Percentiles rank a stretch among this genome's conserved stretches.
Evolutionary conservation across 2,329 filamentous ascomycete species (phyloP).

Genomic region (Didymosphaeria variabile): DNA sequence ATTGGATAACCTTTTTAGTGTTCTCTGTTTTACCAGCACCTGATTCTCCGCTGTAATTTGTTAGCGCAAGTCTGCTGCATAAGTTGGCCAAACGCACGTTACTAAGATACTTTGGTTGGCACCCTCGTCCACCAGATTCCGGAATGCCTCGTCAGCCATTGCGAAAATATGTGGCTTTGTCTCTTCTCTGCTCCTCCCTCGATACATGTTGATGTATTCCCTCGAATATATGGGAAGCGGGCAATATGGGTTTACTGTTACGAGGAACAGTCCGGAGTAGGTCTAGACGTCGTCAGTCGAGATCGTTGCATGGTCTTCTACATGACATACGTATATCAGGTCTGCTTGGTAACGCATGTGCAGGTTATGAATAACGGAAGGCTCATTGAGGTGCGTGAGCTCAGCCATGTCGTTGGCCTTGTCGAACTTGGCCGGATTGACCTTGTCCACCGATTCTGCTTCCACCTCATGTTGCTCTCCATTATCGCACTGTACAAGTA

Average conservation of each 20-base stretch:
- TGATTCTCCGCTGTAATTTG: constrained; percentile 75
- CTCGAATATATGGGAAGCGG: constrained; percentile 93
- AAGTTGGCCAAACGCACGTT: constrained; percentile 62
- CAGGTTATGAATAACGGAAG: constrained; percentile 96
- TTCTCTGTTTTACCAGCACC: constrained; percentile 99
- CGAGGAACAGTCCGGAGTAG: constrained; percentile 95
- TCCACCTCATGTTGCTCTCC: constrained; percentile 92
- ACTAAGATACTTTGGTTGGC: constrained; percentile 97
- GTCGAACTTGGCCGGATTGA: constrained; percentile 99
- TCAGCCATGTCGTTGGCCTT: constrained; percentile 99
- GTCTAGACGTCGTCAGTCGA: constrained; percentile 63
- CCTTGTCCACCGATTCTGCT: constrained; percentile 90
- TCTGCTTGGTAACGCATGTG: constrained; percentile 95
- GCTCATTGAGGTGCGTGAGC: constrained; percentile 95
- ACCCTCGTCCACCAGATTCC: constrained; percentile 93
- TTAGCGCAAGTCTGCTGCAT: constrained; percentile 26
- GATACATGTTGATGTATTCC: constrained; percentile 99
- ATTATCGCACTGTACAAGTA: constrained; percentile 93
- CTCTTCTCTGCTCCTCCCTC: constrained; percentile 87
- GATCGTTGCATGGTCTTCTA: neutral
- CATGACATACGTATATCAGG: constrained; percentile 77
- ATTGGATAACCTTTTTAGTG: constrained; percentile 99
- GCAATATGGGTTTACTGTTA: constrained; percentile 97
- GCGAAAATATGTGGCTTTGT: constrained; percentile 98
- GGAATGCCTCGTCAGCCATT: constrained; percentile 95